Evolutionary conservation across 202 grass and related monocot species (phyloP).

Genomic region (Elaeis oleifera): DNA sequence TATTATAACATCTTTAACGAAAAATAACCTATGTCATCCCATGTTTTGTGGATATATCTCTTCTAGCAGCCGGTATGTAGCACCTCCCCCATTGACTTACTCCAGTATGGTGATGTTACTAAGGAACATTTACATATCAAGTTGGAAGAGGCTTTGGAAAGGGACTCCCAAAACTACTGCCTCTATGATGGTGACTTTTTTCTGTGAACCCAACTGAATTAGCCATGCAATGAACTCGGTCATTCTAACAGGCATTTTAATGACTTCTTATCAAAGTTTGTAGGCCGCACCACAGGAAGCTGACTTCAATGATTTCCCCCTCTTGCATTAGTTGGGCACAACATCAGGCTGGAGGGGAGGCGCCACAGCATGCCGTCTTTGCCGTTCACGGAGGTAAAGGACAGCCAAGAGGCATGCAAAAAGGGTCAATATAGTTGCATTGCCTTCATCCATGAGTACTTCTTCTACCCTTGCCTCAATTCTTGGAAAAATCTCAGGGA

Average conservation of each 20-base stretch:
- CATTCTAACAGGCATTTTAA: not conserved
- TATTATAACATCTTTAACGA: no score
- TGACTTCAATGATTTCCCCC: not conserved
- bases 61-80: no score
- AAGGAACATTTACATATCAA: no score
- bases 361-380: slow-evolving; percentile 68
- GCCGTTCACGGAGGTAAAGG: slow-evolving; percentile 81
- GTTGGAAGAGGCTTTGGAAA: no score
- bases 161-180: no score
- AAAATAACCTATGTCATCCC: no score
- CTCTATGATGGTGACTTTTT: no score
- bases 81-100: no score
- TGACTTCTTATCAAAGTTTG: not conserved
- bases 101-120: no score
- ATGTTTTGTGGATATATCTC: no score
- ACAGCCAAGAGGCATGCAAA: slow-evolving; percentile 89
- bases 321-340: slow-evolving; percentile 26
- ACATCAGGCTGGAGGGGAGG: slow-evolving; percentile 51
- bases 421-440: slow-evolving; percentile 84
- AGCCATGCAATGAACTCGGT: no score
- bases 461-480: slow-evolving; percentile 93
- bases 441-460: slow-evolving; percentile 91
- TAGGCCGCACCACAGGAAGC: not conserved
- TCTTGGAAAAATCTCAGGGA: slow-evolving; percentile 74
- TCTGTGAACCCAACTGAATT: no score